These are phyloP conservation scores for Zasmidium angulare DNA, from an alignment of 2,329 filamentous ascomycete species.

Conservation along the genomic window DNA sequence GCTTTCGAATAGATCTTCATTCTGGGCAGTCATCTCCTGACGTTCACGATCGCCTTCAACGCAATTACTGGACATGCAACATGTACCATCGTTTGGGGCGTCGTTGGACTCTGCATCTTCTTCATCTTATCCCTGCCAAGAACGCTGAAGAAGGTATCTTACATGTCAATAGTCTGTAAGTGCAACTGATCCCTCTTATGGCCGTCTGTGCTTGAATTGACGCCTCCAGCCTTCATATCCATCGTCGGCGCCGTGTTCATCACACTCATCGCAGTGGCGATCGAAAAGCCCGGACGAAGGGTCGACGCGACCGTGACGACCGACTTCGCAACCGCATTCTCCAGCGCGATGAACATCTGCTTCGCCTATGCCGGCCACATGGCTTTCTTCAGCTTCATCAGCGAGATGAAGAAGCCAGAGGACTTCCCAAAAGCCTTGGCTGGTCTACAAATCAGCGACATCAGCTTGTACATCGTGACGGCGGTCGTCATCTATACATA, in stretches of 20 bases:
- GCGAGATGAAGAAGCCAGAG: conserved; percentile 61
- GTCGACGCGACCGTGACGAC: conserved; percentile 3
- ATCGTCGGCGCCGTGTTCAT: conserved; percentile 62
- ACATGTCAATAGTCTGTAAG: conserved; percentile 60
- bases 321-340: conserved; percentile 55
- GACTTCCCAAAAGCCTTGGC: conserved; percentile 64
- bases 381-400: conserved; percentile 65
- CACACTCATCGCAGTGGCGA: conserved; percentile 9
- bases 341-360: conserved; percentile 66
- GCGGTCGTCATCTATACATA: conserved; percentile 67
- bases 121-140: conserved; percentile 60
- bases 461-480: conserved; percentile 62
- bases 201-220: conserved; percentile 45
- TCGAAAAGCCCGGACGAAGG: neutral
- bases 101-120: conserved; percentile 59
- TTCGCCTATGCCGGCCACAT: conserved; percentile 66
- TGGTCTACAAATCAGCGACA: conserved; percentile 60
- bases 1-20: conserved; percentile 57
- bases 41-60: conserved; percentile 68
- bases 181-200: conserved; percentile 1
- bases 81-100: conserved; percentile 65
- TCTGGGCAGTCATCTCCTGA: conserved; percentile 67
- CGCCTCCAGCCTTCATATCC: conserved; percentile 49
- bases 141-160: conserved; percentile 63
- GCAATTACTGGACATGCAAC: conserved; percentile 61